Evolutionary conservation across 78 protist species (phyloP).

Genomic region (Guillardia theta): DNA sequence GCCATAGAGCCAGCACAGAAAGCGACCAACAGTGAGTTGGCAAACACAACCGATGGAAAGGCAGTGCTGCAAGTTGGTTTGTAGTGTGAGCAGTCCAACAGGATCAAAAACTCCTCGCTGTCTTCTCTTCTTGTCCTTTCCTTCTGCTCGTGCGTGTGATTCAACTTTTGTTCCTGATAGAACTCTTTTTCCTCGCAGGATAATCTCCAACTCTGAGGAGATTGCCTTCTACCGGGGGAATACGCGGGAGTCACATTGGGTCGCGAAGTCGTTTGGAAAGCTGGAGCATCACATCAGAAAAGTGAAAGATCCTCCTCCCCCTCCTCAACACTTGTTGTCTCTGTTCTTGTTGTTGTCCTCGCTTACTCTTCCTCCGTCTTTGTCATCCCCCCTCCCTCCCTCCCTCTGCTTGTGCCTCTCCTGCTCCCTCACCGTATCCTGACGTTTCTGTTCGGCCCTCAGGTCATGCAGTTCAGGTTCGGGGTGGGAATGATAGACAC

Average conservation of each 20-base stretch:
- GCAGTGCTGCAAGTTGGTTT: too few relatives aligned
- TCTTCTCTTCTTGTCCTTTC: neutral
- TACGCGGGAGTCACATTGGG: neutral
- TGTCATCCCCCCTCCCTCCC: too few relatives aligned
- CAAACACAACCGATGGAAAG: too few relatives aligned
- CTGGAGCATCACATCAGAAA: neutral
- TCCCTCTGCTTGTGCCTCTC: neutral
- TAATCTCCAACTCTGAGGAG: neutral
- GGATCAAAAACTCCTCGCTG: too few relatives aligned
- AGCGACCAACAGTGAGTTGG: too few relatives aligned
- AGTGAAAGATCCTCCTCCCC: neutral
- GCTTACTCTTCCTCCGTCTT: too few relatives aligned
- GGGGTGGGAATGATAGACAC: conserved; percentile 31
- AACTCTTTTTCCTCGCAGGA: neutral
- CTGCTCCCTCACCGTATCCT: neutral
- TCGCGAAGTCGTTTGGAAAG: neutral
- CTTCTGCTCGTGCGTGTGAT: too few relatives aligned
- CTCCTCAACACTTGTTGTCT: neutral
- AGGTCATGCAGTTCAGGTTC: conserved; percentile 46
- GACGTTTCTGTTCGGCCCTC: neutral
- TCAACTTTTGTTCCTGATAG: neutral
- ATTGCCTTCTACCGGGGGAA: conserved; percentile 26
- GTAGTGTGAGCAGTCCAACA: too few relatives aligned
- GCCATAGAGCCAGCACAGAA: too few relatives aligned
- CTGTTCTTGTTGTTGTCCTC: neutral